A percentile compares a stretch with the other conserved stretches of the same genome.
Conservation (phyloP, 768 basidiomycete species). For the Mycena sanguinolenta region DNA sequence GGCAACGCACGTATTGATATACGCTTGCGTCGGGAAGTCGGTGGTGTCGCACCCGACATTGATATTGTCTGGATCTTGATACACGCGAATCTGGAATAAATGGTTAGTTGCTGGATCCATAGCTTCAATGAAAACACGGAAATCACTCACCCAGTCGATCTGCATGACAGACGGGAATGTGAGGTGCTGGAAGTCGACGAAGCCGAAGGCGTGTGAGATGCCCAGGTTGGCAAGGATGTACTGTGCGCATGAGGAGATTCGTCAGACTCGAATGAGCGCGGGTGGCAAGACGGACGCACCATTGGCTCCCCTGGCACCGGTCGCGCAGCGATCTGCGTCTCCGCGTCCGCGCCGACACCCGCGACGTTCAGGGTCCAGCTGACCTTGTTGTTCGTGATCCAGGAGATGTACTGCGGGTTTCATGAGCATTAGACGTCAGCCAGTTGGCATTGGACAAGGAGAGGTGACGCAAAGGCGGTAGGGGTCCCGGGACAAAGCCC, state of each 20-base stretch:
- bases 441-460: too few relatives aligned
- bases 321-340: slow-evolving; percentile 66
- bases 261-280: neutral
- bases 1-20: slow-evolving; percentile 76
- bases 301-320: slow-evolving; percentile 80
- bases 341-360: slow-evolving; percentile 64
- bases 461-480: too few relatives aligned
- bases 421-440: too few relatives aligned
- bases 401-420: slow-evolving; percentile 55
- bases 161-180: slow-evolving; percentile 72
- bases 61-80: slow-evolving; percentile 62
- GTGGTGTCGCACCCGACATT: slow-evolving; percentile 80
- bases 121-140: too few relatives aligned
- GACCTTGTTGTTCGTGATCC: slow-evolving; percentile 68
- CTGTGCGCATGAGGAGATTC: slow-evolving; percentile 44
- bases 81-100: too few relatives aligned
- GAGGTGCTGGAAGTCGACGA: slow-evolving; percentile 69
- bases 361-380: slow-evolving; percentile 69
- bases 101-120: too few relatives aligned
- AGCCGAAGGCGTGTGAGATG: slow-evolving; percentile 77
- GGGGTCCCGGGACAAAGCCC: too few relatives aligned
- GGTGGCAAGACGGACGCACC: slow-evolving; percentile 50
- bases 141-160: slow-evolving; percentile 87
- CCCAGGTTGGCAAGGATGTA: slow-evolving; percentile 82
- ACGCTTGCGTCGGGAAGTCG: slow-evolving; percentile 79